Conservation (phyloP, 2,329 filamentous ascomycete genomes). For the Paracorniculantispora psalliotae region DNA sequence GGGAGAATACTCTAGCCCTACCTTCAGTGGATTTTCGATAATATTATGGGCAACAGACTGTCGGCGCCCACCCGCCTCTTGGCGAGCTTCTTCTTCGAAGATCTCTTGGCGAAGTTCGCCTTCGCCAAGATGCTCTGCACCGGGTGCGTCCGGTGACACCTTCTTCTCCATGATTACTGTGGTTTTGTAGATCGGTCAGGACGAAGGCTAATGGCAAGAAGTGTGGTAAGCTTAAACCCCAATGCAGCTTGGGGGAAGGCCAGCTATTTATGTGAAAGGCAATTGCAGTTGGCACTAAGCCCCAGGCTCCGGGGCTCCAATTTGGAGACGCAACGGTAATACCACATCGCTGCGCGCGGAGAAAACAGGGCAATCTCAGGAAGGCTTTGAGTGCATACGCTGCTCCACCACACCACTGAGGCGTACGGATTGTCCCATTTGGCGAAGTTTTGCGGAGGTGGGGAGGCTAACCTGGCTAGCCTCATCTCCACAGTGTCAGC, state of each 20-base stretch:
- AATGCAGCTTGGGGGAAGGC: neutral
- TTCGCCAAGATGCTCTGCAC: slow-evolving; percentile 13
- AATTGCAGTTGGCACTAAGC: neutral
- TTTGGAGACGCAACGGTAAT: neutral
- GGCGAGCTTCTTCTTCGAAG: neutral
- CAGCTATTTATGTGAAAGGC: neutral
- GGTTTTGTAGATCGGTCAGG: neutral
- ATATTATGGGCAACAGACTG: slow-evolving; percentile 27
- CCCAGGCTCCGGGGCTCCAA: neutral
- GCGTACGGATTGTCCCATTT: neutral
- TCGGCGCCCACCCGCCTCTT: slow-evolving; percentile 17
- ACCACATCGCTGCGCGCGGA: neutral
- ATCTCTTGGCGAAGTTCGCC: slow-evolving; percentile 5
- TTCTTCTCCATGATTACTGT: slow-evolving; percentile 15
- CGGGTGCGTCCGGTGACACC: slow-evolving; percentile 9
- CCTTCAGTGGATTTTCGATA: slow-evolving; percentile 29
- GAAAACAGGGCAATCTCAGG: neutral
- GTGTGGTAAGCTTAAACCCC: neutral
- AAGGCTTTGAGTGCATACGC: neutral
- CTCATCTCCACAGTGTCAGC: slow-evolving; percentile 1
- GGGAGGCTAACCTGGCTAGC: neutral
- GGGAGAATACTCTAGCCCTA: no score
- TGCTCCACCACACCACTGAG: neutral
- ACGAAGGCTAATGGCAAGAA: no score
- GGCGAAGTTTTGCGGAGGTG: slow-evolving; percentile 4